Conservation (phyloP, 192 early-diverging fungal species). For the Coemansia aciculifera region DNA sequence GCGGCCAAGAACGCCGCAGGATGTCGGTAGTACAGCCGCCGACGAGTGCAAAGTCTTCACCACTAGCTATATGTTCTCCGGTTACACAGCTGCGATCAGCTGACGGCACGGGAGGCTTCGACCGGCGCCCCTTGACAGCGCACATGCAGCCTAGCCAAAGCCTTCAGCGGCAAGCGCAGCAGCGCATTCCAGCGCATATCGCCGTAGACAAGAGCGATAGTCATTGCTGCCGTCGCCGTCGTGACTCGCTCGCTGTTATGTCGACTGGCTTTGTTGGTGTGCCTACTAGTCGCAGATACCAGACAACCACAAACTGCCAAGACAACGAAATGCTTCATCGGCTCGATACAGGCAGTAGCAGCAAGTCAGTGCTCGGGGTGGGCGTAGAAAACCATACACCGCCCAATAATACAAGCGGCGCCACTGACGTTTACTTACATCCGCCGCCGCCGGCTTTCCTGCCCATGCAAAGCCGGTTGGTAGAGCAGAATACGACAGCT, state of each 20-base stretch:
- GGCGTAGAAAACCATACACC: background rate
- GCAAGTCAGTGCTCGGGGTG: background rate
- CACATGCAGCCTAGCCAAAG: background rate
- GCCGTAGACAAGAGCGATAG: background rate
- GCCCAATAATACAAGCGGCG: background rate
- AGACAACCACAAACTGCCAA: background rate
- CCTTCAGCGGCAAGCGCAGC: background rate
- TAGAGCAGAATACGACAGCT: background rate
- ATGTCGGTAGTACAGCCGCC: background rate
- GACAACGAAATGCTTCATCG: conserved; percentile 7
- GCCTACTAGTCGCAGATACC: conserved; percentile 4
- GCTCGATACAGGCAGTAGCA: background rate
- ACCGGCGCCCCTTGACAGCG: background rate
- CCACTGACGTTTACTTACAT: background rate
- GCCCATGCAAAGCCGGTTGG: background rate
- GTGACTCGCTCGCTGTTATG: background rate
- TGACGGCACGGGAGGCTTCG: background rate
- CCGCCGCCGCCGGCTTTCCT: background rate
- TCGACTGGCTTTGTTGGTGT: background rate
- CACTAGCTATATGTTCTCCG: background rate
- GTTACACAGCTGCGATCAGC: conserved; percentile 1
- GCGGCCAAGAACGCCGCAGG: background rate
- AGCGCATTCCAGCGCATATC: background rate
- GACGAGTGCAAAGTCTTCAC: background rate
- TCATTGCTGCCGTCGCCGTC: background rate